A percentile compares a stretch with the other conserved stretches of the same genome.
Evolutionary conservation across 768 basidiomycete species (phyloP).

Genomic region (Clavulina sp.): DNA sequence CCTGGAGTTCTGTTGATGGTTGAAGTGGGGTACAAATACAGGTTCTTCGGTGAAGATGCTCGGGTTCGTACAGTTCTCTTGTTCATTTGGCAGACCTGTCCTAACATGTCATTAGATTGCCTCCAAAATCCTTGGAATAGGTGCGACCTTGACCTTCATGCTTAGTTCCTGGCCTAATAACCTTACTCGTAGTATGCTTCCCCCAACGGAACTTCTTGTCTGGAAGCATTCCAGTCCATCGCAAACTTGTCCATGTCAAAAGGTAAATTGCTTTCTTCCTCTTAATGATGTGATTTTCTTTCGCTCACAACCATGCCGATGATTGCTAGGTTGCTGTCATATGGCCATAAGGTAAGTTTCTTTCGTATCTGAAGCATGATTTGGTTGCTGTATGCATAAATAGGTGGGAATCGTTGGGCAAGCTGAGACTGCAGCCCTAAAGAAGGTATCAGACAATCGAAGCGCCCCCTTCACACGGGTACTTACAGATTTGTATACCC

Average conservation of each 20-base stretch:
- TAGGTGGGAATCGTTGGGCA: constrained; percentile 54
- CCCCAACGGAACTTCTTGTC: constrained; percentile 52
- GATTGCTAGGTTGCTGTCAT: constrained; percentile 42
- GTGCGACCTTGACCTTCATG: background rate
- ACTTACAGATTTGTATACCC: constrained; percentile 66
- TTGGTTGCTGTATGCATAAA: background rate
- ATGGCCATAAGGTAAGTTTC: constrained; percentile 50
- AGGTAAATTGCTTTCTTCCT: constrained; percentile 11
- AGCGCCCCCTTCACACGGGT: constrained; percentile 56
- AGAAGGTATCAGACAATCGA: constrained; percentile 62
- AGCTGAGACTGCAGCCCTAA: constrained; percentile 74
- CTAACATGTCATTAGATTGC: constrained; percentile 33
- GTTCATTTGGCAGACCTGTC: background rate
- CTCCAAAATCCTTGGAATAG: constrained; percentile 57
- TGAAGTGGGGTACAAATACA: constrained; percentile 69
- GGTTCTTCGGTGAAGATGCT: constrained; percentile 73
- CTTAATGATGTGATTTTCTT: constrained; percentile 10
- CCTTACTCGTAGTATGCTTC: constrained; percentile 32
- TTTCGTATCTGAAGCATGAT: background rate
- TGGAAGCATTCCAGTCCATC: constrained; percentile 54
- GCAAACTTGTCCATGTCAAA: constrained; percentile 23
- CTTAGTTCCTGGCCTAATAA: background rate
- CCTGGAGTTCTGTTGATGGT: constrained; percentile 55
- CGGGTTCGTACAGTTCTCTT: constrained; percentile 26
- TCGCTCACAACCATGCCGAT: background rate